Conservation (phyloP, 345 rosid species). For the Lepidium aucheri region DNA sequence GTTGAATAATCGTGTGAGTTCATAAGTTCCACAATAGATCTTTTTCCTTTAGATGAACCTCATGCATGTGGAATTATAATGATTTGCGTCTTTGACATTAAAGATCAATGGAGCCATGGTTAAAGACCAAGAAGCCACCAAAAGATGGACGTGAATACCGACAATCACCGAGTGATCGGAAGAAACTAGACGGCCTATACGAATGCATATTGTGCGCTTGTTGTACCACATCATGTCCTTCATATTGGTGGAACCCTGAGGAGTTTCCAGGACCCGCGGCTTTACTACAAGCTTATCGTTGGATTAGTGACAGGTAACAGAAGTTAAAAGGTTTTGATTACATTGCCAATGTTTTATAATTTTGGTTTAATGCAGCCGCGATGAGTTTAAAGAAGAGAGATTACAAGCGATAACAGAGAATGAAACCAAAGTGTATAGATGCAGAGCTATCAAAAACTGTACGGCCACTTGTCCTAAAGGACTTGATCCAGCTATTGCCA, state of each 20-base stretch:
- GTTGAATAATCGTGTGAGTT: background rate
- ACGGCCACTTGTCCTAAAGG: constrained; percentile 57
- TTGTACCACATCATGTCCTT: constrained; percentile 55
- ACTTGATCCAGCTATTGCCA: constrained; percentile 48
- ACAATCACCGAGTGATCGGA: constrained; percentile 46
- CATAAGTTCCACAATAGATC: background rate
- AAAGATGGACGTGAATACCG: constrained; percentile 40
- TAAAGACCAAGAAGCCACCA: constrained; percentile 36
- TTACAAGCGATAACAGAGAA: constrained; percentile 54
- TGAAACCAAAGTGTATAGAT: constrained; percentile 37
- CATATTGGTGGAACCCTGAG: constrained; percentile 76
- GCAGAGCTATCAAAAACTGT: constrained; percentile 62
- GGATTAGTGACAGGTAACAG: constrained; percentile 51
- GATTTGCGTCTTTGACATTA: background rate
- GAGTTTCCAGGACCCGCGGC: constrained; percentile 60
- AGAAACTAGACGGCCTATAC: constrained; percentile 56
- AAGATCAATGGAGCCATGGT: constrained; percentile 69
- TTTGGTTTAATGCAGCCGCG: constrained; percentile 34
- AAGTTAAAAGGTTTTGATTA: background rate
- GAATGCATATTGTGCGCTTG: constrained; percentile 76
- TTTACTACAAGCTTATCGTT: constrained; percentile 50
- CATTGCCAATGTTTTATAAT: background rate
- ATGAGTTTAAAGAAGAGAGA: constrained; percentile 35
- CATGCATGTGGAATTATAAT: background rate
- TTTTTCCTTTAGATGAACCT: background rate